These are phyloP conservation scores for Styphnolobium japonicum DNA, from an alignment of 306 rosid genomes.

Conservation along the genomic window DNA sequence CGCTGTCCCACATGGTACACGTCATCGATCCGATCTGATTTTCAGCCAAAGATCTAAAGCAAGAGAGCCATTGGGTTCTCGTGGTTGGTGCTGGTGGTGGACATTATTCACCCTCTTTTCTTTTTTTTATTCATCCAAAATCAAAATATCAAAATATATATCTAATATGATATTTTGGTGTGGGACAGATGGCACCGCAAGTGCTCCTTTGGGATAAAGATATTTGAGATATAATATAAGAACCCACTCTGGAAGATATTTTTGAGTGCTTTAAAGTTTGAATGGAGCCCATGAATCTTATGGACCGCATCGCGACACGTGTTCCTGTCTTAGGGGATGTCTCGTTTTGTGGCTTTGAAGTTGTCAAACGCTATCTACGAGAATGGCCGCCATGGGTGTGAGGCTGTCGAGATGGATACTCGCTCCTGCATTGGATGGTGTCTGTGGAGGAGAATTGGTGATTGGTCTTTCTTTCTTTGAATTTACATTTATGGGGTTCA, in stretches of 20 bases:
- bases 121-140: background rate
- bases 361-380: slow-evolving; percentile 26
- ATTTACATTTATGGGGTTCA: background rate
- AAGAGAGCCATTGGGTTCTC: slow-evolving; percentile 35
- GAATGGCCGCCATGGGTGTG: background rate
- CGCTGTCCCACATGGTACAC: slow-evolving; percentile 40
- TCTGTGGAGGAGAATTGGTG: background rate
- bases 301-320: slow-evolving; percentile 40
- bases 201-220: slow-evolving; percentile 13
- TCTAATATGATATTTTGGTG: slow-evolving; percentile 28
- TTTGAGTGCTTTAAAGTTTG: slow-evolving; percentile 32
- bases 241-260: slow-evolving; percentile 44
- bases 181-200: slow-evolving; percentile 8
- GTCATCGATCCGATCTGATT: slow-evolving; percentile 44
- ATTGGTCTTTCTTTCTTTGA: background rate
- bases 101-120: slow-evolving; percentile 10
- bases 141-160: slow-evolving; percentile 17
- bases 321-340: background rate
- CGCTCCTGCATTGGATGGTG: background rate
- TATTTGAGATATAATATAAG: slow-evolving; percentile 35
- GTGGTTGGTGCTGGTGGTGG: slow-evolving; percentile 49
- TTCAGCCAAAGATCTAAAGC: slow-evolving; percentile 39
- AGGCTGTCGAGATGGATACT: background rate
- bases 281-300: slow-evolving; percentile 9
- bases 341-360: slow-evolving; percentile 40